Percentiles rank a stretch among this genome's conserved stretches.
Evolutionary conservation across 768 basidiomycete species (phyloP).

Genomic region (Agaricus bisporus): DNA sequence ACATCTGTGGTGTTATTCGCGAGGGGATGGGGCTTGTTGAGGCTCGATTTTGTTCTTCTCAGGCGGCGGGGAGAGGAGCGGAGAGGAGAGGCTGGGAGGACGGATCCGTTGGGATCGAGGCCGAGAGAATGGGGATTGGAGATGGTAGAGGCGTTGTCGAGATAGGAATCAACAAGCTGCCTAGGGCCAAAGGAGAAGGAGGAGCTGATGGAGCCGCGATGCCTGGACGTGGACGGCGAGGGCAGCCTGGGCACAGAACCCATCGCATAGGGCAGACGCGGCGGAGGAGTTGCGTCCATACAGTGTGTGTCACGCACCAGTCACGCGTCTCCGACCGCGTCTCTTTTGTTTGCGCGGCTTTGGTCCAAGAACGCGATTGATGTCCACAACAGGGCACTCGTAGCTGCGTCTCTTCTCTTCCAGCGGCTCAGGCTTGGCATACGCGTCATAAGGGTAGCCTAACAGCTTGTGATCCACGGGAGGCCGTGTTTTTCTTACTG

Average conservation of each 20-base stretch:
- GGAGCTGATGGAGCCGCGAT: constrained; percentile 65
- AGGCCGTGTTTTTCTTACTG: constrained; percentile 33
- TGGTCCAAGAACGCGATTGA: constrained; percentile 5
- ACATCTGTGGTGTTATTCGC: constrained; percentile 75
- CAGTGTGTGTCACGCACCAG: not conserved
- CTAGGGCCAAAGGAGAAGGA: constrained; percentile 84
- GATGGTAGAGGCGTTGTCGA: constrained; percentile 57
- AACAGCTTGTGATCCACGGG: constrained; percentile 22
- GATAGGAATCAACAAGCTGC: constrained; percentile 64
- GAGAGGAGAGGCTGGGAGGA: constrained; percentile 66
- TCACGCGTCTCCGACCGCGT: constrained; percentile 1
- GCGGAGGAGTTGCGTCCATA: constrained; percentile 47
- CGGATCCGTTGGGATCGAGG: constrained; percentile 79
- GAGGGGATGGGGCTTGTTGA: constrained; percentile 53
- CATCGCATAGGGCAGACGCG: constrained; percentile 33
- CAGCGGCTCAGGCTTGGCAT: constrained; percentile 8
- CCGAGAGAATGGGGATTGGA: constrained; percentile 47
- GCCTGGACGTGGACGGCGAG: constrained; percentile 52
- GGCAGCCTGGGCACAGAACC: constrained; percentile 44
- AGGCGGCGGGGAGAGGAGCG: constrained; percentile 60
- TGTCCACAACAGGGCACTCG: constrained; percentile 20
- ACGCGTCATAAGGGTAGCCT: constrained; percentile 28
- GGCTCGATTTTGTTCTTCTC: constrained; percentile 48
- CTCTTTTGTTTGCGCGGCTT: not conserved
- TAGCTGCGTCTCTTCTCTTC: constrained; percentile 5